phyloP scores from a whole-genome alignment of 768 basidiomycete genomes.

The Cystofilobasidium bisporidii region DNA sequence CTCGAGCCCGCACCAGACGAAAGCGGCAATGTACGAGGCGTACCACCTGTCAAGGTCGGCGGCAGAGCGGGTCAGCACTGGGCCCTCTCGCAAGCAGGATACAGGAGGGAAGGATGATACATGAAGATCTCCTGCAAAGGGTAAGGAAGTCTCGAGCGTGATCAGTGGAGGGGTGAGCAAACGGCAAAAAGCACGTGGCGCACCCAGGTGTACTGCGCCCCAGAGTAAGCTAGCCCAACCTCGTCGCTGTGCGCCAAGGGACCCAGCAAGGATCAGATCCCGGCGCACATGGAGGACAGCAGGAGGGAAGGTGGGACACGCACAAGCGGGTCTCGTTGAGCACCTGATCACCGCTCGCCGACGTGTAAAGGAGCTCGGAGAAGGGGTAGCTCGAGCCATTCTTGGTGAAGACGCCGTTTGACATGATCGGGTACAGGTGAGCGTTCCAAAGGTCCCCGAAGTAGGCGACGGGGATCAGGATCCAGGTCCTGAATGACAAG shows the following conservation, averaged over 20 bases:
- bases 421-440: not conserved
- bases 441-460: not conserved
- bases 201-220: not conserved
- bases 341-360: not conserved
- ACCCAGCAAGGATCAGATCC: too few species aligned
- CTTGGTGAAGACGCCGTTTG: not conserved
- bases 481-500: not conserved
- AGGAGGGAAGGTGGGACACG: not conserved
- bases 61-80: not conserved
- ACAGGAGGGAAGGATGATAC: not conserved
- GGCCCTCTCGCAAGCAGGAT: not conserved
- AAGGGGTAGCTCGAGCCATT: slow-evolving; percentile 1
- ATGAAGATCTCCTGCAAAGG: not conserved
- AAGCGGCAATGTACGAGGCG: not conserved
- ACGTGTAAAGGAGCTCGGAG: not conserved
- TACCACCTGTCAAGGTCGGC: not conserved
- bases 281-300: too few species aligned
- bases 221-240: not conserved
- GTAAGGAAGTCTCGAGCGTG: too few species aligned
- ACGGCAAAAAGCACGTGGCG: too few species aligned
- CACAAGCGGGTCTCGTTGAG: slow-evolving; percentile 3
- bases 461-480: slow-evolving; percentile 1
- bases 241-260: not conserved
- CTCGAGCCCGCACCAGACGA: slow-evolving; percentile 1
- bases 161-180: too few species aligned